Percentiles rank a stretch among this genome's conserved stretches.
phyloP scores from a whole-genome alignment of 495 filamentous ascomycete species.

The Podospora sp. region DNA sequence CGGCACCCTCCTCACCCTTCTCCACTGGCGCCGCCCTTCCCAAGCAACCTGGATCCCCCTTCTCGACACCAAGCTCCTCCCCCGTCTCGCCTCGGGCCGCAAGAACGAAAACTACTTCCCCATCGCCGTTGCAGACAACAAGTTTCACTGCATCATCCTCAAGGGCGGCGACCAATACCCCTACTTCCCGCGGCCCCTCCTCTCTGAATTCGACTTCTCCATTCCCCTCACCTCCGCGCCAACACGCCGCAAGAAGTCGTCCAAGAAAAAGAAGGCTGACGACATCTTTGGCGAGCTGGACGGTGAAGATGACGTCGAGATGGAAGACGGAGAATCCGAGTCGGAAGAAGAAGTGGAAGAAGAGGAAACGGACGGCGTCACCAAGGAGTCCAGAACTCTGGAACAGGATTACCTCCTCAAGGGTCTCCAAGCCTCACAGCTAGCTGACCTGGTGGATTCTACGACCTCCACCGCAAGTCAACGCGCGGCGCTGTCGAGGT shows the following conservation, averaged over 20 bases:
- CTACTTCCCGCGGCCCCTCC: slow-evolving; percentile 89
- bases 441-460: slow-evolving; percentile 67
- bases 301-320: slow-evolving; percentile 36
- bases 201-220: slow-evolving; percentile 91
- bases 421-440: slow-evolving; percentile 67
- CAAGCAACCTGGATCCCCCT: slow-evolving; percentile 91
- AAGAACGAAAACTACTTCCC: slow-evolving; percentile 95
- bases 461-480: slow-evolving; percentile 57
- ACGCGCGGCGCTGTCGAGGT: slow-evolving; percentile 65
- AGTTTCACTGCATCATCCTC: slow-evolving; percentile 98
- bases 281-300: slow-evolving; percentile 15
- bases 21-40: slow-evolving; percentile 85
- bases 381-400: slow-evolving; percentile 47
- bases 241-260: slow-evolving; percentile 25
- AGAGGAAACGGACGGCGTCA: slow-evolving; percentile 24
- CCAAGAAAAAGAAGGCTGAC: slow-evolving; percentile 40
- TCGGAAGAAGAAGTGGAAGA: slow-evolving; percentile 25
- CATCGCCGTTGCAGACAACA: slow-evolving; percentile 85
- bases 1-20: slow-evolving; percentile 79
- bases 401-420: slow-evolving; percentile 82
- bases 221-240: slow-evolving; percentile 69
- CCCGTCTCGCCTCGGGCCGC: slow-evolving; percentile 76
- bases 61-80: slow-evolving; percentile 81
- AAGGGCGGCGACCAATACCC: slow-evolving; percentile 92
- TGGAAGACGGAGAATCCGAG: slow-evolving; percentile 23